Evolutionary conservation across 805 yeast genomes (phyloP).

Genomic region (Lipomyces mesembrius): DNA sequence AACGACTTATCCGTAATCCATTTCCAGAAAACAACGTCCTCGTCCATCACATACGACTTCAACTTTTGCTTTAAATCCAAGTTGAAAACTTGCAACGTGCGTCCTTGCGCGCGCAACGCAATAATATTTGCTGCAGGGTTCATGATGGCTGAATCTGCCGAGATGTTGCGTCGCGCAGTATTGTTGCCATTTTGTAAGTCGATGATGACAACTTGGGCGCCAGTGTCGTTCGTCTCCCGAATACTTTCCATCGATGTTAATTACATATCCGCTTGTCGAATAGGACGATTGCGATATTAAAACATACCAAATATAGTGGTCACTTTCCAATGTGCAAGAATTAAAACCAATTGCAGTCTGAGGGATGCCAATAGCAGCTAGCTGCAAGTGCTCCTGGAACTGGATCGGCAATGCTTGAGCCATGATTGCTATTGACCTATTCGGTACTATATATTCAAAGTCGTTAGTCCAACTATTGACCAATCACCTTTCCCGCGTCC

Average conservation of each 20-base stretch:
- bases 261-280: neutral
- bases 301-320: constrained; percentile 77
- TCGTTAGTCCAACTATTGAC: neutral
- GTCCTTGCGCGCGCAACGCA: constrained; percentile 93
- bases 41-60: constrained; percentile 81
- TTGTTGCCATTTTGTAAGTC: constrained; percentile 79
- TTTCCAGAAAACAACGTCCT: constrained; percentile 93
- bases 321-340: constrained; percentile 93
- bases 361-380: constrained; percentile 82
- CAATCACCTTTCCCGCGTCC: neutral
- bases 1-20: constrained; percentile 78
- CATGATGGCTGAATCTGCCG: constrained; percentile 97
- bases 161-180: constrained; percentile 88
- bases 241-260: constrained; percentile 39
- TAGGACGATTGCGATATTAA: neutral
- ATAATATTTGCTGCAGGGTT: constrained; percentile 88
- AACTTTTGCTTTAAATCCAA: constrained; percentile 84
- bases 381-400: constrained; percentile 91
- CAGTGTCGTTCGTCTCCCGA: constrained; percentile 51
- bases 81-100: constrained; percentile 93
- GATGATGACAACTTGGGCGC: constrained; percentile 87
- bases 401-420: constrained; percentile 84
- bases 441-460: neutral
- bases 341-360: constrained; percentile 85
- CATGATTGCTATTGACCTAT: constrained; percentile 16